These are phyloP conservation scores for Meira nashicola DNA, from an alignment of 1,284 basidiomycete species.

Conservation along the genomic window DNA sequence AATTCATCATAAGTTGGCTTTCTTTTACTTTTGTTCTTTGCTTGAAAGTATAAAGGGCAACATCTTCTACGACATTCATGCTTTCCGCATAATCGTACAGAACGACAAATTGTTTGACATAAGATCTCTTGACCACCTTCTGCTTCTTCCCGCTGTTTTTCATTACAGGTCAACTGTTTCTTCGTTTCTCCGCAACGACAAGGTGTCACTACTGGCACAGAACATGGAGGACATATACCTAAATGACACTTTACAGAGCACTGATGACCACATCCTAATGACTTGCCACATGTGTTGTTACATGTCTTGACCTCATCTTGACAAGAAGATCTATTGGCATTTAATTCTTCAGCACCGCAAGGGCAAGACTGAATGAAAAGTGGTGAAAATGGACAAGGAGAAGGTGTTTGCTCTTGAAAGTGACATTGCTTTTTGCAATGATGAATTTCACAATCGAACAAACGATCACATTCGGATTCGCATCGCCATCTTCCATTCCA, in stretches of 20 bases:
- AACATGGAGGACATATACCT: conserved; percentile 45
- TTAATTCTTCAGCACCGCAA: conserved; percentile 35
- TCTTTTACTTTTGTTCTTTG: conserved; percentile 33
- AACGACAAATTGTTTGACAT: conserved; percentile 37
- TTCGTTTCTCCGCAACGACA: conserved; percentile 50
- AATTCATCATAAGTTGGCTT: conserved; percentile 30
- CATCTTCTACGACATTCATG: conserved; percentile 43
- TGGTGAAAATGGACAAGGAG: conserved; percentile 40
- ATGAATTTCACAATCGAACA: conserved; percentile 43
- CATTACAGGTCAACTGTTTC: conserved; percentile 31
- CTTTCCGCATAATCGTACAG: conserved; percentile 40
- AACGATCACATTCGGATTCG: conserved; percentile 29
- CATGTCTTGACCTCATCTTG: conserved; percentile 45
- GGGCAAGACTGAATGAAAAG: conserved; percentile 36
- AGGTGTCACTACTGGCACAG: conserved; percentile 35
- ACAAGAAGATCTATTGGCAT: conserved; percentile 26
- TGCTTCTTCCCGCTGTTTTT: conserved; percentile 25
- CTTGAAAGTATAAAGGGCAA: conserved; percentile 47
- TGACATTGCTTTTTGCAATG: conserved; percentile 40
- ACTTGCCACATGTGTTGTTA: conserved; percentile 28
- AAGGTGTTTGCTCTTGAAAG: conserved; percentile 18
- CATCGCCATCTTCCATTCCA: conserved; percentile 37
- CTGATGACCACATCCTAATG: conserved; percentile 37
- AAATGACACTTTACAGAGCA: conserved; percentile 38
- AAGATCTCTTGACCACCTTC: conserved; percentile 36